Conservation (phyloP, 108 stramenopile species). For the Mediolabrus comicus region DNA sequence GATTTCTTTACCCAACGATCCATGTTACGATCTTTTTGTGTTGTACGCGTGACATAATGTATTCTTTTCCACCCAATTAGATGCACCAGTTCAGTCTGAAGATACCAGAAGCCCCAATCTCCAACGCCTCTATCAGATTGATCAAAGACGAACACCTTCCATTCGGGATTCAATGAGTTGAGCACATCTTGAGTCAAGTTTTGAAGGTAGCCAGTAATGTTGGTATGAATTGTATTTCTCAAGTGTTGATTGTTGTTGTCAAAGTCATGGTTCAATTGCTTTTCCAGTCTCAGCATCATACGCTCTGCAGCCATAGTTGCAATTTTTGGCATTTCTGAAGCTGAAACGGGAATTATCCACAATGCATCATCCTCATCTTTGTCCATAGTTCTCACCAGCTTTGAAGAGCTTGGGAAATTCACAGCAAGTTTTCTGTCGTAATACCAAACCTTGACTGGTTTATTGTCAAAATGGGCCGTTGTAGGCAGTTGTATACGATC, state of each 20-base stretch:
- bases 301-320: neutral
- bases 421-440: neutral
- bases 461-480: neutral
- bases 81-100: neutral
- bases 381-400: neutral
- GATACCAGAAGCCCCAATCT: neutral
- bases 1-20: neutral
- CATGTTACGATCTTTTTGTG: neutral
- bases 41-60: neutral
- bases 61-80: neutral
- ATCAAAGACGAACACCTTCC: neutral
- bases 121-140: neutral
- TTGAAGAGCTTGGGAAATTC: neutral
- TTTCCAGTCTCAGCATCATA: neutral
- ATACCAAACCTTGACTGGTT: neutral
- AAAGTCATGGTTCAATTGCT: neutral
- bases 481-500: neutral
- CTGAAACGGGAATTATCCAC: neutral
- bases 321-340: neutral
- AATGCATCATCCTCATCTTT: neutral
- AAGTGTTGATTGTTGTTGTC: neutral
- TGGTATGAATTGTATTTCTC: neutral
- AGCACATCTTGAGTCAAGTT: neutral
- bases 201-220: neutral
- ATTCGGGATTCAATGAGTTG: constrained; percentile 2